Evolutionary conservation across 306 rosid species (phyloP).

Genomic region (Dryas alaskensis): DNA sequence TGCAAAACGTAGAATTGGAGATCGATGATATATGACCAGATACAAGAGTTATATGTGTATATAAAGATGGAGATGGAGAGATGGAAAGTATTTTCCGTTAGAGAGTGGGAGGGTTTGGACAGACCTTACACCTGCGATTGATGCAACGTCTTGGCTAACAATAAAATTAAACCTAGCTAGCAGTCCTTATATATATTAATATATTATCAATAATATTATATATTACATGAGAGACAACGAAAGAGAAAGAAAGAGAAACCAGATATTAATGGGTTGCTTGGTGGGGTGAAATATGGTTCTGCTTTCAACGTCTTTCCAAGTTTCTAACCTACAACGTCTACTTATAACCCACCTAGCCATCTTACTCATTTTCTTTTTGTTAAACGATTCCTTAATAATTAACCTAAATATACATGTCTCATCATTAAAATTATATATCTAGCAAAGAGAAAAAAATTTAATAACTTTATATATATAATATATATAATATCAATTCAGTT

Average conservation of each 20-base stretch:
- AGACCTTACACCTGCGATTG: constrained; percentile 81
- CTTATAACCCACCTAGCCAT: constrained; percentile 82
- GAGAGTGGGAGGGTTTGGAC: constrained; percentile 72
- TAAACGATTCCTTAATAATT: too few relatives aligned
- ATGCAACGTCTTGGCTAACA: constrained; percentile 96
- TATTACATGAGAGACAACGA: constrained; percentile 26
- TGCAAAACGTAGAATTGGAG: too few relatives aligned
- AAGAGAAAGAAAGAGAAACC: constrained; percentile 23
- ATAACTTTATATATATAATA: too few relatives aligned
- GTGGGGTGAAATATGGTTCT: constrained; percentile 74
- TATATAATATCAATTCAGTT: too few relatives aligned
- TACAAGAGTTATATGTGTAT: too few relatives aligned
- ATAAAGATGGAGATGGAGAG: constrained; percentile 24
- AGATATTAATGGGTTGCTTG: constrained; percentile 58
- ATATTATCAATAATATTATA: not conserved
- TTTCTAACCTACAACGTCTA: constrained; percentile 99
- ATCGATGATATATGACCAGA: too few relatives aligned
- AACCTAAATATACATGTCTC: too few relatives aligned
- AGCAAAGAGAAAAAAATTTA: too few relatives aligned
- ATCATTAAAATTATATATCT: too few relatives aligned
- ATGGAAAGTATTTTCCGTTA: constrained; percentile 84
- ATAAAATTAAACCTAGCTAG: constrained; percentile 31
- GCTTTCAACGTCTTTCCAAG: constrained; percentile 89
- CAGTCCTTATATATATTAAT: constrained; percentile 24
- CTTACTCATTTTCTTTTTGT: constrained; percentile 4